A percentile compares a stretch with the other conserved stretches of the same genome.
These are phyloP conservation scores for Ramularia collo-cygni DNA, from an alignment of 2,329 filamentous ascomycete species.

Conservation along the genomic window DNA sequence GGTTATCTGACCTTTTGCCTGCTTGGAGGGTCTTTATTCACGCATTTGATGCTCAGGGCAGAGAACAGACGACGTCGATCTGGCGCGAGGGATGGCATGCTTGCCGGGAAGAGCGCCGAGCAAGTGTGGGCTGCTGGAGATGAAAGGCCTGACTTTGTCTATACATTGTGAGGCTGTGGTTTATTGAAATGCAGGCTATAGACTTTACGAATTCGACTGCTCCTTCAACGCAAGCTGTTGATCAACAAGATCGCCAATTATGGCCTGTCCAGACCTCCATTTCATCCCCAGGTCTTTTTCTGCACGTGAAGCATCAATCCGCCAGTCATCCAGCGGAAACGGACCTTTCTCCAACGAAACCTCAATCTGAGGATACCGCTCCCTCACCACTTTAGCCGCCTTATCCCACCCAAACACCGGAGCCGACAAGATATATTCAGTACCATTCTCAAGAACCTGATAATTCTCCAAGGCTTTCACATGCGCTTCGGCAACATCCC, in stretches of 20 bases:
- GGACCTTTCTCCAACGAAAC: constrained; percentile 8
- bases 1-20: constrained; percentile 59
- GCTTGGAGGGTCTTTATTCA: constrained; percentile 60
- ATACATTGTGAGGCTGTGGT: constrained; percentile 7
- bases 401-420: constrained; percentile 14
- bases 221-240: constrained; percentile 6
- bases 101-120: constrained; percentile 54
- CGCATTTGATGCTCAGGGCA: constrained; percentile 54
- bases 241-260: constrained; percentile 1
- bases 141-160: constrained; percentile 37
- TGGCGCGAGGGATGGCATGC: constrained; percentile 59
- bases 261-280: constrained; percentile 7
- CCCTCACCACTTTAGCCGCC: constrained; percentile 11
- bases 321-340: constrained; percentile 5
- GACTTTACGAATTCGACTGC: constrained; percentile 1
- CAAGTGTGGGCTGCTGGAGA: constrained; percentile 65
- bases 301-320: constrained; percentile 12
- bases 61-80: constrained; percentile 64
- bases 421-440: constrained; percentile 13
- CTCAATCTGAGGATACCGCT: constrained; percentile 14
- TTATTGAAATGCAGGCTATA: too few species aligned
- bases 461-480: constrained; percentile 15
- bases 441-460: constrained; percentile 6
- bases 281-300: constrained; percentile 16
- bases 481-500: constrained; percentile 26